Percentiles rank a stretch among this genome's conserved stretches.
Evolutionary conservation across 1,139 yeast species (phyloP).

Genomic region (Pichia norvegensis): DNA sequence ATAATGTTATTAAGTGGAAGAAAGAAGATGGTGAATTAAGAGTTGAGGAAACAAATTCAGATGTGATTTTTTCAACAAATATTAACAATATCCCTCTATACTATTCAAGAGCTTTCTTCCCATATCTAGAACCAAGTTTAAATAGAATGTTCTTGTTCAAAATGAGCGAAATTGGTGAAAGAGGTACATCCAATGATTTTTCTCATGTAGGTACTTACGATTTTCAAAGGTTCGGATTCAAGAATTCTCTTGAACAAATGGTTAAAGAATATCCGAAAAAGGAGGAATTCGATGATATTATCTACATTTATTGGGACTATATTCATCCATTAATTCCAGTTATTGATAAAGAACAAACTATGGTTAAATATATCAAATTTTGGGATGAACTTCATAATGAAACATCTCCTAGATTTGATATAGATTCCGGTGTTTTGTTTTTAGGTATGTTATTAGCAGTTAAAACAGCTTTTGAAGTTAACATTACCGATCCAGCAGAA

Average conservation of each 20-base stretch:
- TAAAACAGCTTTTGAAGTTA: constrained; percentile 10
- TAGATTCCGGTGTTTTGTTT: constrained; percentile 14
- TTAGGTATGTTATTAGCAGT: constrained; percentile 15
- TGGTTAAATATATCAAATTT: constrained; percentile 8
- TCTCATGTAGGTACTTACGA: constrained; percentile 9
- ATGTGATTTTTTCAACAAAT: constrained; percentile 5
- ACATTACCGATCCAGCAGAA: constrained; percentile 4
- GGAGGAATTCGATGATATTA: constrained; percentile 11
- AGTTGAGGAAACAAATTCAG: neutral
- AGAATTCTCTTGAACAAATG: constrained; percentile 3
- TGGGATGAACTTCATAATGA: constrained; percentile 11
- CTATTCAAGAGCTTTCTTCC: constrained; percentile 16
- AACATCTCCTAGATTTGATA: constrained; percentile 9
- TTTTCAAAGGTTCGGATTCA: constrained; percentile 8
- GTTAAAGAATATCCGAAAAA: constrained; percentile 11
- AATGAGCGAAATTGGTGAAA: constrained; percentile 10
- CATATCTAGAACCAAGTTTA: constrained; percentile 15
- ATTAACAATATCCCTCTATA: constrained; percentile 9
- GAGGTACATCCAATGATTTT: constrained; percentile 2
- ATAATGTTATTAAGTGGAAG: neutral
- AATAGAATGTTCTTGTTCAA: constrained; percentile 13
- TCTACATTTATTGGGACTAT: constrained; percentile 14
- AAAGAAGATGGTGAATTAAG: neutral
- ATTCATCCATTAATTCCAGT: constrained; percentile 16
- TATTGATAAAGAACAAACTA: constrained; percentile 11